A percentile compares a stretch with the other conserved stretches of the same genome.
phyloP scores from a whole-genome alignment of 2,329 filamentous ascomycete species.

The Scytalidium sp. region DNA sequence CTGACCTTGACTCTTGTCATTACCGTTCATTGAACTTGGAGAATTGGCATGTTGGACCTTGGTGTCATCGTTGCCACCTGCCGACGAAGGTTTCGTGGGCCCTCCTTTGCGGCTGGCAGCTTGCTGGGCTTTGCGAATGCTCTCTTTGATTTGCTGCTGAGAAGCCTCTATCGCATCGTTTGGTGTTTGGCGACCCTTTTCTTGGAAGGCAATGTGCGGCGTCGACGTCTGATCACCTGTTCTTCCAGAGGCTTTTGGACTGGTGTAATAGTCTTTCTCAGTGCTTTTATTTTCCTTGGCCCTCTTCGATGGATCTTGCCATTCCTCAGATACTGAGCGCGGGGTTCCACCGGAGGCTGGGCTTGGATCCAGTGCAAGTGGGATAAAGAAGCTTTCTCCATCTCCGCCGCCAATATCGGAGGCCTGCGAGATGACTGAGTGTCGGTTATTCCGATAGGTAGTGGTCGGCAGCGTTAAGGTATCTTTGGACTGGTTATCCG shows the following conservation, averaged over 20 bases:
- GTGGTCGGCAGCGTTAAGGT: conserved; percentile 70
- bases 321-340: conserved; percentile 47
- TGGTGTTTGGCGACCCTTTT: conserved; percentile 68
- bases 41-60: conserved; percentile 24
- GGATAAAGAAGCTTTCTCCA: conserved; percentile 65
- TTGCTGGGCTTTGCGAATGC: conserved; percentile 37
- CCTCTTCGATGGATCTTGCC: conserved; percentile 40
- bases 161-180: conserved; percentile 57
- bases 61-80: conserved; percentile 22
- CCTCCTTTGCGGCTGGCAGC: conserved; percentile 16
- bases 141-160: conserved; percentile 43
- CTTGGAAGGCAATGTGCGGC: conserved; percentile 90
- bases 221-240: conserved; percentile 50
- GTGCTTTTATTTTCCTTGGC: conserved; percentile 25
- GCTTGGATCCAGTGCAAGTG: conserved; percentile 70
- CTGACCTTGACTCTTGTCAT: conserved; percentile 31
- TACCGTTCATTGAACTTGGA: conserved; percentile 19
- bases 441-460: conserved; percentile 75
- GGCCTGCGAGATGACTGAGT: conserved; percentile 63
- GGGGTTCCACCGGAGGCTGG: conserved; percentile 52
- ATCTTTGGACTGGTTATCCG: conserved; percentile 45
- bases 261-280: conserved; percentile 58
- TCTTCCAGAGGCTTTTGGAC: conserved; percentile 36
- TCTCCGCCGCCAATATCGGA: conserved; percentile 38
- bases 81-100: conserved; percentile 19